Percentiles rank a stretch among this genome's conserved stretches.
Evolutionary conservation across 495 filamentous ascomycete genomes (phyloP).

Genomic region (Aspergillus asperescens): DNA sequence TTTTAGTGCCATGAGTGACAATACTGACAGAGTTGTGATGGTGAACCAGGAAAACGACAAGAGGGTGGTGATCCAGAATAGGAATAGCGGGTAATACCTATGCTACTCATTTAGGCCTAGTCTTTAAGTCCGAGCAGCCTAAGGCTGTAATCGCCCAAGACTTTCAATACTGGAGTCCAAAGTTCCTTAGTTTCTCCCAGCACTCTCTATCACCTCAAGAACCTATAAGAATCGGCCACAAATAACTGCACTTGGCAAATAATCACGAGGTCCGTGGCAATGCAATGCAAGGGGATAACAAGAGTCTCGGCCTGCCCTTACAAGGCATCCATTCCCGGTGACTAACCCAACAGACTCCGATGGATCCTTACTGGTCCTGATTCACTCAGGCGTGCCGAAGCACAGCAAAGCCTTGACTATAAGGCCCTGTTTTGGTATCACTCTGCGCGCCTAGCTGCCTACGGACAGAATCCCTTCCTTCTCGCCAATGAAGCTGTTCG

Average conservation of each 20-base stretch:
- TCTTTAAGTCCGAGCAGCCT: no score
- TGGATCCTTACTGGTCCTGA: neutral
- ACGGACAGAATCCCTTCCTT: neutral
- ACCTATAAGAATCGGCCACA: slow-evolving; percentile 5
- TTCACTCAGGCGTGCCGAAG: neutral
- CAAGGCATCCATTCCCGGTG: neutral
- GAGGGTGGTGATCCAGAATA: no score
- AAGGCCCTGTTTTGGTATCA: neutral
- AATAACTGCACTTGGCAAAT: neutral
- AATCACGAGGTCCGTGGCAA: neutral
- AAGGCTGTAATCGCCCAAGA: no score
- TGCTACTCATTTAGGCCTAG: no score
- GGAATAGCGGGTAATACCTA: no score
- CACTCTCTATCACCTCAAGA: neutral
- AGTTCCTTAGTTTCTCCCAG: neutral
- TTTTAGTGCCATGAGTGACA: no score
- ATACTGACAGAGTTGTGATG: no score
- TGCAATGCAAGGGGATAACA: neutral
- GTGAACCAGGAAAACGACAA: no score
- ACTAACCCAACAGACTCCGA: neutral
- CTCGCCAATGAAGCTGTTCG: neutral
- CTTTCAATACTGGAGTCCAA: no score
- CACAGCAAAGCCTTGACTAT: neutral
- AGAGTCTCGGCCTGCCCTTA: neutral
- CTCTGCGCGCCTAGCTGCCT: neutral